These are phyloP conservation scores for Aegilops speltoides DNA, from an alignment of 176 grass and related monocot species.

Conservation along the genomic window DNA sequence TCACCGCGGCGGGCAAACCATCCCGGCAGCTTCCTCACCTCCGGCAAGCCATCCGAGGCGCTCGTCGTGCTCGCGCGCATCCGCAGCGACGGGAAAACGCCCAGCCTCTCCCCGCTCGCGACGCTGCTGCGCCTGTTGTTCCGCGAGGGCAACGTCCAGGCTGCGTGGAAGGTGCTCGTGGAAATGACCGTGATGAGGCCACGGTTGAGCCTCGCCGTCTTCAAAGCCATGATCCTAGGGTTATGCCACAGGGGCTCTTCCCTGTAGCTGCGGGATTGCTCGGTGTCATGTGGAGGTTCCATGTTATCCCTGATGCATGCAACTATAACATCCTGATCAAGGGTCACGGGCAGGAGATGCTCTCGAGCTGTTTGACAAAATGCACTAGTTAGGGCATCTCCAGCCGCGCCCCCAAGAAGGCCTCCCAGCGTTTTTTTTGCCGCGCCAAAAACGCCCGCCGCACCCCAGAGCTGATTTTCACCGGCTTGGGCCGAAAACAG, in stretches of 20 bases:
- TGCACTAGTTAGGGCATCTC: conserved; percentile 25
- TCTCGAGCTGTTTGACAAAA: conserved; percentile 66
- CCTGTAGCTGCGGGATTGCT: conserved; percentile 39
- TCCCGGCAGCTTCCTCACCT: conserved; percentile 44
- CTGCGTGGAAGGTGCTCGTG: conserved; percentile 81
- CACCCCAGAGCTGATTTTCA: no score
- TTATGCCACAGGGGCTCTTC: conserved; percentile 59
- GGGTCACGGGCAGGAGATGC: conserved; percentile 47
- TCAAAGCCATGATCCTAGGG: conserved; percentile 76
- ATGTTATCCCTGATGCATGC: conserved; percentile 41
- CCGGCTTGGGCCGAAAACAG: no score
- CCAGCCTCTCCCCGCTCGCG: conserved; percentile 45
- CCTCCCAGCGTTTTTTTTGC: no score
- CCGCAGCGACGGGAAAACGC: conserved; percentile 25
- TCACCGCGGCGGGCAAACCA: conserved; percentile 32
- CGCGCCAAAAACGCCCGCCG: no score
- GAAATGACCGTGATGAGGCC: conserved; percentile 64
- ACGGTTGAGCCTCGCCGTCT: conserved; percentile 39
- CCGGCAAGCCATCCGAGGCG: conserved; percentile 55
- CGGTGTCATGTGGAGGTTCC: conserved; percentile 49
- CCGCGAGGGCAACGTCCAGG: conserved; percentile 37
- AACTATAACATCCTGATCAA: conserved; percentile 92
- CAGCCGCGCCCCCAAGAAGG: no score
- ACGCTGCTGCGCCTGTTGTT: conserved; percentile 56
- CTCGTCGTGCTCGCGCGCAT: conserved; percentile 38